Conservation (phyloP, 2,329 filamentous ascomycete species). For the Claviceps capensis region DNA sequence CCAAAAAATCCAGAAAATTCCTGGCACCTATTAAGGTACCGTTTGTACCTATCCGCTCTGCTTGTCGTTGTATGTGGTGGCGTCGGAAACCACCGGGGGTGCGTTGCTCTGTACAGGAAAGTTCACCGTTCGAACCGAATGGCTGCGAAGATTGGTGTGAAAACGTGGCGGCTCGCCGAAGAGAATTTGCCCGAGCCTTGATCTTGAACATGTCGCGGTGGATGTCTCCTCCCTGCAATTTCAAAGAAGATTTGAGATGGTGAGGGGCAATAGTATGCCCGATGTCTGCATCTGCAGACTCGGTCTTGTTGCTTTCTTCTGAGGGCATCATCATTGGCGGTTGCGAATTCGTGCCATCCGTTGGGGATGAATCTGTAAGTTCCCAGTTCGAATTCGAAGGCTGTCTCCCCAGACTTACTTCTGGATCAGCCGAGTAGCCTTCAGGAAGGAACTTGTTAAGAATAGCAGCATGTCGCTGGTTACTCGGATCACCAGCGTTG, state of each 20-base stretch:
- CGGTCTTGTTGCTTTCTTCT: background rate
- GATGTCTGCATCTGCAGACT: slow-evolving; percentile 4
- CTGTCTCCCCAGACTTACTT: slow-evolving; percentile 17
- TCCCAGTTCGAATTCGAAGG: slow-evolving; percentile 9
- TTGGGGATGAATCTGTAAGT: background rate
- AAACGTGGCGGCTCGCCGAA: slow-evolving; percentile 52
- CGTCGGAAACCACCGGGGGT: slow-evolving; percentile 36
- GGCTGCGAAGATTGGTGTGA: slow-evolving; percentile 33
- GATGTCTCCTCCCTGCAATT: slow-evolving; percentile 62
- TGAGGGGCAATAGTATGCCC: slow-evolving; percentile 22
- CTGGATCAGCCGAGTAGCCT: slow-evolving; percentile 25
- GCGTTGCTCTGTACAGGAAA: slow-evolving; percentile 25
- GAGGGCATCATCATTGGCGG: background rate
- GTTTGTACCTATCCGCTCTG: slow-evolving; percentile 22
- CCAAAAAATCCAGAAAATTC: slow-evolving; percentile 63
- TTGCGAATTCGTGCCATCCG: background rate
- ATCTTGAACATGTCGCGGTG: slow-evolving; percentile 68
- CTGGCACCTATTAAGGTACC: slow-evolving; percentile 41
- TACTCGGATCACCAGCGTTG: slow-evolving; percentile 11
- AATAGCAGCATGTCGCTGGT: slow-evolving; percentile 21
- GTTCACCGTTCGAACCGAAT: slow-evolving; percentile 15
- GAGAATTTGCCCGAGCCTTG: slow-evolving; percentile 38
- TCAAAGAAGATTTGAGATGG: slow-evolving; percentile 46
- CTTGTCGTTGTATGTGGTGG: slow-evolving; percentile 22
- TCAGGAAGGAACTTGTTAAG: slow-evolving; percentile 25